These are phyloP conservation scores for Cytospora piceae DNA, from an alignment of 2,329 filamentous ascomycete species.

Conservation along the genomic window DNA sequence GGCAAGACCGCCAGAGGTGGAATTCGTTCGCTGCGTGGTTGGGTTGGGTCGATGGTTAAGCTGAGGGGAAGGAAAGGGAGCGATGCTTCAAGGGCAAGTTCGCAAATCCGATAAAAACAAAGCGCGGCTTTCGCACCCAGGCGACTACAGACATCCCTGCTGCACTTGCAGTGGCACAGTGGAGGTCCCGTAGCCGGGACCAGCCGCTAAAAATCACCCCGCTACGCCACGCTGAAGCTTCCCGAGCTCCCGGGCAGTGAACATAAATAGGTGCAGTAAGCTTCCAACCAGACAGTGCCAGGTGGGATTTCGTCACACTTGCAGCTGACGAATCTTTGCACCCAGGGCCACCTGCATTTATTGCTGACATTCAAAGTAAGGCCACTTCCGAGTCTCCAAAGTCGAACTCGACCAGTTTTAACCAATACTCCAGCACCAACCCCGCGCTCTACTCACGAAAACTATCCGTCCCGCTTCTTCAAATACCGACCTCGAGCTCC, in stretches of 20 bases:
- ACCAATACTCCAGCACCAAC: not conserved
- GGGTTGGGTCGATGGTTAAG: not conserved
- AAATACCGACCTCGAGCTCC: not conserved
- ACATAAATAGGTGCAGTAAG: not conserved
- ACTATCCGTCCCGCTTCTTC: not conserved
- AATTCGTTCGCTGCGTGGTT: slow-evolving; percentile 13
- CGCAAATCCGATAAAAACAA: slow-evolving; percentile 27
- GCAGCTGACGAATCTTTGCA: slow-evolving; percentile 10
- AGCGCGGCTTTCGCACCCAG: slow-evolving; percentile 12
- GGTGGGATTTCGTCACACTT: not conserved
- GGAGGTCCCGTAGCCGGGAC: slow-evolving; percentile 13
- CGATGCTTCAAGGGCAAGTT: slow-evolving; percentile 10
- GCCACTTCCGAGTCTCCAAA: not conserved
- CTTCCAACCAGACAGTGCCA: not conserved
- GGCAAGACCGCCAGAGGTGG: slow-evolving; percentile 19
- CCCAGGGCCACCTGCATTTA: slow-evolving; percentile 3
- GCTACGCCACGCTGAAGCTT: slow-evolving; percentile 3
- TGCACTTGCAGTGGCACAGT: not conserved
- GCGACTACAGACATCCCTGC: slow-evolving; percentile 15
- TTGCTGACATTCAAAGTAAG: slow-evolving; percentile 18
- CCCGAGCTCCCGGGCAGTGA: not conserved
- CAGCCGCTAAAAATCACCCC: slow-evolving; percentile 7
- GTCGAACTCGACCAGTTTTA: not conserved
- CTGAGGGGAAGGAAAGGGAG: not conserved
- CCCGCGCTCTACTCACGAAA: not conserved